Base-by-base conservation (phyloP, 768 basidiomycete genomes). In the Mycena floridula region DNA sequence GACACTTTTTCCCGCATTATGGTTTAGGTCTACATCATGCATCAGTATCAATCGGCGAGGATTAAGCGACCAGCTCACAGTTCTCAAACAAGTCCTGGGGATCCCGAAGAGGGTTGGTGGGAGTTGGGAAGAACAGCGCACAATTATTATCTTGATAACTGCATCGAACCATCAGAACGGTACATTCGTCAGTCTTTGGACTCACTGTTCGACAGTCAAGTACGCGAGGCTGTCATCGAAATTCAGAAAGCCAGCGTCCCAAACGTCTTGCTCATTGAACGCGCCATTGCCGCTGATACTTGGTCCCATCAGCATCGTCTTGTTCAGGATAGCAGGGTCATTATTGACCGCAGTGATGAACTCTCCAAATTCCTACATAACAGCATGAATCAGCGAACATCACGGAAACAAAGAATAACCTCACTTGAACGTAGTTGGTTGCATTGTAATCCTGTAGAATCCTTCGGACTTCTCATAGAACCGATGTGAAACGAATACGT, bases 1-100 rank as follows among this genome's bases (percentile, higher is more conserved):
- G 1, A 77, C 76, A n/a, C 66, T 67, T 43, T 50, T 50, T 2
- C 74, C 66, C 0, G 77, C 72, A 41, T 66, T 65, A 13, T 74
- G 52, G 58, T 87, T 64, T 56, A 91, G 88, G 25, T 67, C 76
- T 27, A 89, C 69, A 59, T 77, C 89, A 8, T 53, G 49, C 1
- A 70, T 59, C 55, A 88, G 77, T n/a, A 68, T 56, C 12, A 58
- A 54, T 51, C 78, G 80, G 6, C 72, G 73, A 47, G 68, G 59
- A 25, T 61, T 54, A 23, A 57, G 54, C 28, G 28, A 50, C 75
- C 77, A 5, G 65, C 66, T 41, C 9, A 60, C 77, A 89, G 9
- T 53, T 50, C 1, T 9, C 70, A 59, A 88, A 77, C n/a, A 68
- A 56, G 12, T 58, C 55, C 50, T 79, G 80, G 6, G 73, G 73